Conservation (phyloP, 352 stramenopile species). For the Globisporangium radiosum region DNA sequence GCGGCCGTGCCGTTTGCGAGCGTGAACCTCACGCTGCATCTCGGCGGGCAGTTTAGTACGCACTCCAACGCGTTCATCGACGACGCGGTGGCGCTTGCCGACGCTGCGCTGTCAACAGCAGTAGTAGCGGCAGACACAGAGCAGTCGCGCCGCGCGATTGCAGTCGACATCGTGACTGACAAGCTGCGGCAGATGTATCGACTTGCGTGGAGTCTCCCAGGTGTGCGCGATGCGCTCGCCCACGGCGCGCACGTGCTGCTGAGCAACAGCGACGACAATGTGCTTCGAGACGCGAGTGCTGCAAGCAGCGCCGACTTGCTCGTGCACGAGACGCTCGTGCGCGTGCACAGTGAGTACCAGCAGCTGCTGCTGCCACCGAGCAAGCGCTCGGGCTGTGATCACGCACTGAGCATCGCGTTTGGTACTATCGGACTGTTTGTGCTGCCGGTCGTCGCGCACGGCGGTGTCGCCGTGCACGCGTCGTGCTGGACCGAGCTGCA, state of each 20-base stretch:
- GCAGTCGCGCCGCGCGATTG: not conserved
- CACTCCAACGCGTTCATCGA: slow-evolving; percentile 27
- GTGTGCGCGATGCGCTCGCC: slow-evolving; percentile 33
- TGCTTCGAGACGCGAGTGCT: slow-evolving; percentile 9
- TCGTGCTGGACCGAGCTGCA: slow-evolving; percentile 24
- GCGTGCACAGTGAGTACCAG: slow-evolving; percentile 38
- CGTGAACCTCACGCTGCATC: slow-evolving; percentile 42
- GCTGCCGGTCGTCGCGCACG: slow-evolving; percentile 19
- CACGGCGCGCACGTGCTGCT: slow-evolving; percentile 45
- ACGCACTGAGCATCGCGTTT: slow-evolving; percentile 25
- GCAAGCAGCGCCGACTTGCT: slow-evolving; percentile 11
- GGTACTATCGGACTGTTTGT: slow-evolving; percentile 49
- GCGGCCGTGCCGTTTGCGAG: slow-evolving; percentile 24
- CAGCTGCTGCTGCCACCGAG: slow-evolving; percentile 46
- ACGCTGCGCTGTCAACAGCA: slow-evolving; percentile 3
- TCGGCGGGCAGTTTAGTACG: slow-evolving; percentile 41
- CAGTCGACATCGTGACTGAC: slow-evolving; percentile 13
- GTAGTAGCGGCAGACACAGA: not conserved
- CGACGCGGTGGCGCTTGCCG: slow-evolving; percentile 19
- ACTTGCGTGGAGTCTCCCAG: slow-evolving; percentile 49
- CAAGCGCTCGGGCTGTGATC: slow-evolving; percentile 17
- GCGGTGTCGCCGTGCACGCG: slow-evolving; percentile 12
- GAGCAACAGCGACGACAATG: slow-evolving; percentile 25
- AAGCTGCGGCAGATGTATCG: slow-evolving; percentile 48
- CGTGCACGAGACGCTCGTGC: slow-evolving; percentile 14